Evolutionary conservation across 1,139 yeast genomes (phyloP).

Genomic region (Scheffersomyces insectosa): DNA sequence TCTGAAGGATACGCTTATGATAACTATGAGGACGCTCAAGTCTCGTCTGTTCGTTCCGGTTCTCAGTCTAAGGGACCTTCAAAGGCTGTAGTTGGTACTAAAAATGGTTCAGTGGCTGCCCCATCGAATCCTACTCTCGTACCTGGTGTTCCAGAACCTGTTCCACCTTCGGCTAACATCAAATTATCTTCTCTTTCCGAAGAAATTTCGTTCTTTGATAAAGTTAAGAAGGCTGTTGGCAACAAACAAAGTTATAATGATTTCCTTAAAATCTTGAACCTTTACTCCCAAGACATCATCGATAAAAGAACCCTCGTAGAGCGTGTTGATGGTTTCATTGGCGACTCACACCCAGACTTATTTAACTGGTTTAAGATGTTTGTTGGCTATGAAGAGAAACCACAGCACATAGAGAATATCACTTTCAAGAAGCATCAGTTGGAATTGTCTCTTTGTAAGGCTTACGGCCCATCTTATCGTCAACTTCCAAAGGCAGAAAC

Average conservation of each 20-base stretch:
- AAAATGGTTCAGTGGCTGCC: conserved; percentile 24
- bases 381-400: conserved; percentile 81
- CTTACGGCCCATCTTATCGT: conserved; percentile 92
- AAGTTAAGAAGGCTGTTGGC: conserved; percentile 86
- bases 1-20: conserved; percentile 34
- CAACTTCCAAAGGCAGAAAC: conserved; percentile 93
- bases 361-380: conserved; percentile 89
- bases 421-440: conserved; percentile 87
- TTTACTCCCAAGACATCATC: conserved; percentile 87
- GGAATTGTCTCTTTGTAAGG: conserved; percentile 82
- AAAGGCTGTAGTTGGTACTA: conserved; percentile 8
- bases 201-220: conserved; percentile 88
- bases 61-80: conserved; percentile 8
- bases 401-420: conserved; percentile 81
- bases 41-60: conserved; percentile 53
- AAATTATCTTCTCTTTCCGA: conserved; percentile 68
- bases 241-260: conserved; percentile 90
- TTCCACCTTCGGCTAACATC: conserved; percentile 58
- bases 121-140: conserved; percentile 64
- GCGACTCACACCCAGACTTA: conserved; percentile 71
- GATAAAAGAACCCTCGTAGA: conserved; percentile 81
- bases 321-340: conserved; percentile 82
- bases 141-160: conserved; percentile 86
- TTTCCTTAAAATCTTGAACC: conserved; percentile 80
- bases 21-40: conserved; percentile 49